phyloP scores from a whole-genome alignment of 2,329 filamentous ascomycete species.

The Hypoxylon sp. region DNA sequence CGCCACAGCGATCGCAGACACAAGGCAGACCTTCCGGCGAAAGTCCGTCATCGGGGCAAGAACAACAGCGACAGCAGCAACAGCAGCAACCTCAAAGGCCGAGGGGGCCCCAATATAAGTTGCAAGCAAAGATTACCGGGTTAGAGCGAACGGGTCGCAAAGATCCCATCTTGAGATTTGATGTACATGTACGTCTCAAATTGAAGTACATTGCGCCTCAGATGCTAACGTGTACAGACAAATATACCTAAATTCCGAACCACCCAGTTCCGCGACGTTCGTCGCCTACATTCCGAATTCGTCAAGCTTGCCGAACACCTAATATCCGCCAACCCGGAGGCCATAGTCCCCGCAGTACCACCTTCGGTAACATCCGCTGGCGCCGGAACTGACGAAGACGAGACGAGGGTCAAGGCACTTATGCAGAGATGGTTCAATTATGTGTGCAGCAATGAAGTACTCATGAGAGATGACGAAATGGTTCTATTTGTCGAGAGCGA shows the following conservation, averaged over 20 bases:
- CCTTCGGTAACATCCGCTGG: conserved; percentile 95
- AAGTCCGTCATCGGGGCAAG: conserved; percentile 44
- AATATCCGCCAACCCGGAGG: conserved; percentile 97
- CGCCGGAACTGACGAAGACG: conserved; percentile 96
- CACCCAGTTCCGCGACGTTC: conserved; percentile 97
- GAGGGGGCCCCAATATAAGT: conserved; percentile 80
- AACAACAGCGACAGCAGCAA: conserved; percentile 58
- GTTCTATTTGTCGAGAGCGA: conserved; percentile 99
- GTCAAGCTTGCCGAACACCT: conserved; percentile 96
- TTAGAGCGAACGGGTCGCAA: conserved; percentile 95
- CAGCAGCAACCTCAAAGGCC: conserved; percentile 68
- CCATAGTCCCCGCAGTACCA: conserved; percentile 92
- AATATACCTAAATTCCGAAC: conserved; percentile 99
- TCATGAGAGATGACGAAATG: conserved; percentile 97
- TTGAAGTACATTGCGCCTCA: background rate
- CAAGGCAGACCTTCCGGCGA: conserved; percentile 45
- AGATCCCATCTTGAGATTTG: conserved; percentile 93
- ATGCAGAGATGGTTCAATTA: conserved; percentile 97
- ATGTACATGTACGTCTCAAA: conserved; percentile 85
- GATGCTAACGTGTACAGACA: conserved; percentile 72
- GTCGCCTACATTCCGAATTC: conserved; percentile 95
- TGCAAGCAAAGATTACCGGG: conserved; percentile 95
- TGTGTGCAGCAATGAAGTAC: conserved; percentile 90
- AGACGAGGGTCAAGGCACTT: conserved; percentile 86
- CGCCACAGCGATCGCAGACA: conserved; percentile 46